These are phyloP conservation scores for Neonectria faginata DNA, from an alignment of 2,329 filamentous ascomycete genomes.

Conservation along the genomic window DNA sequence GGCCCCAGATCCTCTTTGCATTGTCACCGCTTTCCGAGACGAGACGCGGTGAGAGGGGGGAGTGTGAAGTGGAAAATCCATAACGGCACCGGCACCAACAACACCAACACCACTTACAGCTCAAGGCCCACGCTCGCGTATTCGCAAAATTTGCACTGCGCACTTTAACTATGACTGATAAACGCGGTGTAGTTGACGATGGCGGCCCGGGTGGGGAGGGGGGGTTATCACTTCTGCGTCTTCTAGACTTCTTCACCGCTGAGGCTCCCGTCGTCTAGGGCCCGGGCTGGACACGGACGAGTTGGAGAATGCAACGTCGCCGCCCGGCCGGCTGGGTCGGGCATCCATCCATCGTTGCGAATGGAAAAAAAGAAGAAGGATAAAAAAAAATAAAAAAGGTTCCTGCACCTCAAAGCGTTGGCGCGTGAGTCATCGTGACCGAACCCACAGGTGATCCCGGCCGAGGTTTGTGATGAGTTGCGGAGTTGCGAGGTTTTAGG, in stretches of 20 bases:
- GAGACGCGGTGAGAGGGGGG: constrained; percentile 37
- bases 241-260: constrained; percentile 29
- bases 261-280: constrained; percentile 29
- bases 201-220: constrained; percentile 26
- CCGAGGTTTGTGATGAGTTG: constrained; percentile 10
- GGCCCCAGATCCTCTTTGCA: constrained; percentile 19
- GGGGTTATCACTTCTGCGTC: constrained; percentile 17
- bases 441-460: constrained; percentile 26
- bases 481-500: constrained; percentile 15
- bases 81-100: constrained; percentile 4
- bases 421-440: constrained; percentile 42
- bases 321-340: constrained; percentile 21
- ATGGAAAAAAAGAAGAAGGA: constrained; percentile 5
- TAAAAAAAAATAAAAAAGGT: constrained; percentile 12
- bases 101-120: constrained; percentile 1
- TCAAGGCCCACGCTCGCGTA: constrained; percentile 22
- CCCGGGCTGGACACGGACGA: constrained; percentile 27
- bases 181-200: constrained; percentile 27
- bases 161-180: constrained; percentile 26
- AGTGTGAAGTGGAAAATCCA: constrained; percentile 3
- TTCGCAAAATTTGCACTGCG: constrained; percentile 19
- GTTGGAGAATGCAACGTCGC: constrained; percentile 38
- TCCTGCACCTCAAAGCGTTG: constrained; percentile 23
- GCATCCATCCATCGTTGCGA: constrained; percentile 12
- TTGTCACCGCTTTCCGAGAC: constrained; percentile 39